Base-by-base conservation (phyloP, 306 rosid genomes). In the Fragaria ananassa region DNA sequence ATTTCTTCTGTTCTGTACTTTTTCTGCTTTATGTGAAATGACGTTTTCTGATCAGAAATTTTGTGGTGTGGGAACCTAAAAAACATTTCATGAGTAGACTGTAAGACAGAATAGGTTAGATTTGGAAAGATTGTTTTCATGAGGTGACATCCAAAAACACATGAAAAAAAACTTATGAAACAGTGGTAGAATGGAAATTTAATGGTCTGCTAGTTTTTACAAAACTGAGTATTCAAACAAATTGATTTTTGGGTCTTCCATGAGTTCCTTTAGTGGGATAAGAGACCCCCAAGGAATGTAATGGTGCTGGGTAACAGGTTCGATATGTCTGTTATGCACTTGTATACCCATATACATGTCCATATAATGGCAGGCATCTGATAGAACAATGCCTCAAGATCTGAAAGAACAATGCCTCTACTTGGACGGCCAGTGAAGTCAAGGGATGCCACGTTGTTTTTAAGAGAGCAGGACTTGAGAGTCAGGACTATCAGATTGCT, bases 241-340 rank as follows among this genome's bases (percentile, higher is more conserved):
- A 45, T 10, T n/a, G 19, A n/a, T 39, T 21, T 11, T 42, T 2
- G 27, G 54, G 21, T 68, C 21, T 21, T 41, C 44, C 50, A 11
- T 41, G 45, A 21, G 50, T 8, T 42, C 10, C 18, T 21, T 42
- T 21, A 42, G 31, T 62, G 42, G 41, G 68, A 15, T 29, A 31
- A 6, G 10, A 62, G 18, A 62, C 42, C 11, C 42, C 68, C 15
- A 68, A 23, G 51, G 71, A 42, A 21, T 42, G 72, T 41, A 68
- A 21, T 68, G 10, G 72, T 21, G 53, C 47, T 42, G 53, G 53
- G 21, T 10, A 66, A 66, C 71, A 19, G 71, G 42, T 66, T 66
- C 18, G 4, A 10, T 18, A 39, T 66, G 61, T 44, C 49, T 44
- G 4, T 35, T 44, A 35, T 35, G 7, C 45, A 64, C 10, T 13